Percentiles rank a stretch among this genome's conserved stretches.
phyloP scores from a whole-genome alignment of 2,329 filamentous ascomycete species.

The Malbranchea zuffiana region DNA sequence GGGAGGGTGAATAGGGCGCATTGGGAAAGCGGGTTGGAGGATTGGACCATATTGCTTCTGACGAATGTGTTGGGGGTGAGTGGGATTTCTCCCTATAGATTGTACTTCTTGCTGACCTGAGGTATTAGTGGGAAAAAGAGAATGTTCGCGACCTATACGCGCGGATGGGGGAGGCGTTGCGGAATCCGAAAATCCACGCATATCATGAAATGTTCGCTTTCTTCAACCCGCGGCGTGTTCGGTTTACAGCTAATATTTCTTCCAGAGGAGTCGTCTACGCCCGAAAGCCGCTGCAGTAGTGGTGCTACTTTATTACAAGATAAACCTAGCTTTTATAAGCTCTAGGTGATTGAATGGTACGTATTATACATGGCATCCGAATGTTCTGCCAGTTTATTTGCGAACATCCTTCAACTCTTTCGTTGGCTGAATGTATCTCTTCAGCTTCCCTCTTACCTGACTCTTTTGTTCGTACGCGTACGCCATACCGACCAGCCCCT shows the following conservation, averaged over 20 bases:
- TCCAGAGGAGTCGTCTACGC: constrained; percentile 6
- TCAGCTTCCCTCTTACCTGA: constrained; percentile 36
- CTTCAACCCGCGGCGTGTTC: too few relatives aligned
- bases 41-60: constrained; percentile 10
- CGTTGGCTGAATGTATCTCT: constrained; percentile 40
- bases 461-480: constrained; percentile 59
- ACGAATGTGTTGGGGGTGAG: constrained; percentile 9
- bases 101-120: constrained; percentile 13
- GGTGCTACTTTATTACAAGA: too few relatives aligned
- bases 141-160: constrained; percentile 18
- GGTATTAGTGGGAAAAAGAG: constrained; percentile 18
- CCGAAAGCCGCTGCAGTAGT: constrained; percentile 1
- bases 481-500: constrained; percentile 51
- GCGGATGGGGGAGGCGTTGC: constrained; percentile 18
- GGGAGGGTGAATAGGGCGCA: constrained; percentile 8
- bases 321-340: too few relatives aligned
- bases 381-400: too few relatives aligned
- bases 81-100: constrained; percentile 5
- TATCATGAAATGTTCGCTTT: constrained; percentile 5
- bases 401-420: constrained; percentile 41
- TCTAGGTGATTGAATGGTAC: too few relatives aligned
- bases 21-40: constrained; percentile 15
- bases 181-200: constrained; percentile 18
- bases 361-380: too few relatives aligned
- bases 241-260: background rate